phyloP scores from a whole-genome alignment of 2,329 filamentous ascomycete species.

The Colletotrichum sp. region DNA sequence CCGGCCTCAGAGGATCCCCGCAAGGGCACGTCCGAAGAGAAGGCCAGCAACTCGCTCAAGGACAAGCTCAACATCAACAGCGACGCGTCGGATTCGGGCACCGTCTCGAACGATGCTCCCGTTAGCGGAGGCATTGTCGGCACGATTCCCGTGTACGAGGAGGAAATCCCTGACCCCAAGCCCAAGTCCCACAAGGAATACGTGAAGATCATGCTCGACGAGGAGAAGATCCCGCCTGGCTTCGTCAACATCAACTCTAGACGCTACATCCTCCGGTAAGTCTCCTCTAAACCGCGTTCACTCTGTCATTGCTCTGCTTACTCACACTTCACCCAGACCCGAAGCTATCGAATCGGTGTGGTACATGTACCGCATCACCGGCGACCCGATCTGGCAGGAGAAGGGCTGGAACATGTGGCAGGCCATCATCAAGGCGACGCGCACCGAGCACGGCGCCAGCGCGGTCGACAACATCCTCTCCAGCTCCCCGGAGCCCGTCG shows the following conservation, averaged over 20 bases:
- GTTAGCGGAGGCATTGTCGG: constrained; percentile 22
- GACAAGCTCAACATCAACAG: constrained; percentile 27
- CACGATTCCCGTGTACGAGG: constrained; percentile 31
- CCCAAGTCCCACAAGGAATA: constrained; percentile 61
- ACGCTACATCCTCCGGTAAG: constrained; percentile 68
- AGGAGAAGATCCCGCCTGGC: constrained; percentile 53
- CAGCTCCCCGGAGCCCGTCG: constrained; percentile 45
- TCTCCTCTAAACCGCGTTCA: constrained; percentile 28
- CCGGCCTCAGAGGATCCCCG: constrained; percentile 21
- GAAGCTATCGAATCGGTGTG: constrained; percentile 90
- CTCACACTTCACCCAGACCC: constrained; percentile 55
- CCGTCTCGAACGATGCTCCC: constrained; percentile 19
- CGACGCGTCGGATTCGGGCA: not conserved
- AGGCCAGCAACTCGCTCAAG: constrained; percentile 26
- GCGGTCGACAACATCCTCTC: constrained; percentile 69
- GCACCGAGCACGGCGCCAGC: constrained; percentile 70
- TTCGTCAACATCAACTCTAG: constrained; percentile 49
- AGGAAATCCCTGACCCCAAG: constrained; percentile 36
- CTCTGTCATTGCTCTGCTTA: not conserved
- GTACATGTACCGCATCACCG: constrained; percentile 90
- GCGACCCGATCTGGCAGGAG: constrained; percentile 75
- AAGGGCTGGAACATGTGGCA: constrained; percentile 88
- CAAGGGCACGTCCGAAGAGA: constrained; percentile 4
- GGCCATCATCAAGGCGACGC: constrained; percentile 69
- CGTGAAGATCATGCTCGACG: constrained; percentile 49